Percentiles rank a stretch among this genome's conserved stretches.
Conservation (phyloP, 108 stramenopile species). For the Nannochloropsis gaditana region DNA sequence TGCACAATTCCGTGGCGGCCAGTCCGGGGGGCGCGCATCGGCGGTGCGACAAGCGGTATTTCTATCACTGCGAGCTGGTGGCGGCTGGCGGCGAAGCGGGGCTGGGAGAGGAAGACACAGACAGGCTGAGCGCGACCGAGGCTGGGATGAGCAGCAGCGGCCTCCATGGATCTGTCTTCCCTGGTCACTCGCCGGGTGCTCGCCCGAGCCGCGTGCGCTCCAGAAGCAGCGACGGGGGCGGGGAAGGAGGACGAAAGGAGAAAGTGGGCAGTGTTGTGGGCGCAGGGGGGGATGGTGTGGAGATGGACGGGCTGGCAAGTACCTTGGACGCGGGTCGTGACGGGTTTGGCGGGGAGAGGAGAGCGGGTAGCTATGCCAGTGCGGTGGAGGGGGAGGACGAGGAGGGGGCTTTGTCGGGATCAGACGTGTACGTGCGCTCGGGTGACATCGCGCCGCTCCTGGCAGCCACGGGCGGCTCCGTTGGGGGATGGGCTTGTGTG, state of each 20-base stretch:
- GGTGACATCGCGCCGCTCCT: neutral
- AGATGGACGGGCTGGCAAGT: neutral
- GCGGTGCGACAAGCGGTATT: slow-evolving; percentile 34
- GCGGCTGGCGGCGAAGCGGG: neutral
- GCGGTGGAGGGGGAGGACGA: neutral
- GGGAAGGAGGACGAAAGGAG: neutral
- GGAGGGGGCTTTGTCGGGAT: neutral
- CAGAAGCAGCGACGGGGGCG: neutral
- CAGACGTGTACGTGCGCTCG: neutral
- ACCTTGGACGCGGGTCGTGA: neutral
- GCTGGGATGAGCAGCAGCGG: neutral
- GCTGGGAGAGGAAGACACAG: neutral
- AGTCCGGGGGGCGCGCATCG: neutral
- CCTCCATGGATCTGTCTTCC: neutral
- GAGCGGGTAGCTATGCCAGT: neutral
- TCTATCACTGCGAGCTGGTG: slow-evolving; percentile 50
- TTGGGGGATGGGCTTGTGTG: neutral
- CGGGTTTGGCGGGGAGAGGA: neutral
- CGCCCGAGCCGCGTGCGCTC: neutral
- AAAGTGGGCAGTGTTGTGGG: neutral
- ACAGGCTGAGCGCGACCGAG: neutral
- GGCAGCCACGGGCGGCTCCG: neutral
- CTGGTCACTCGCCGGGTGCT: neutral
- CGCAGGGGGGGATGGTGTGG: neutral
- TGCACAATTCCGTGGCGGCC: neutral